phyloP scores from a whole-genome alignment of 345 rosid species.

The Citrus sinensis region DVS_A1.0 CM039163.1:35394501-35395000 shows the following conservation, averaged over 20 bases:
- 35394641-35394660: constrained; percentile 71
- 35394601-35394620: constrained; percentile 83
- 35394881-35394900: constrained; percentile 1
- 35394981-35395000: neutral
- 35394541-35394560: constrained; percentile 54
- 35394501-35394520: constrained; percentile 39
- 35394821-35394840: constrained; percentile 23
- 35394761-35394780: constrained; percentile 55
- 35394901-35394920: neutral
- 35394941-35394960: neutral
- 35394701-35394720: constrained; percentile 27
- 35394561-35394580: constrained; percentile 53
- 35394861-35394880: neutral
- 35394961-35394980: neutral
- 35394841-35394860: neutral
- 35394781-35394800: constrained; percentile 90
- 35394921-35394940: neutral
- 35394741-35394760: constrained; percentile 7
- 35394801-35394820: constrained; percentile 70
- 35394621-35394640: constrained; percentile 79
- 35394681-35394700: constrained; percentile 42
- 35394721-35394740: neutral
- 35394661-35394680: constrained; percentile 25
- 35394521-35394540: constrained; percentile 88
- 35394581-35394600: constrained; percentile 85